Evolutionary conservation across 306 rosid genomes (phyloP).

Genomic region (Pterocarpus santalinus): DNA sequence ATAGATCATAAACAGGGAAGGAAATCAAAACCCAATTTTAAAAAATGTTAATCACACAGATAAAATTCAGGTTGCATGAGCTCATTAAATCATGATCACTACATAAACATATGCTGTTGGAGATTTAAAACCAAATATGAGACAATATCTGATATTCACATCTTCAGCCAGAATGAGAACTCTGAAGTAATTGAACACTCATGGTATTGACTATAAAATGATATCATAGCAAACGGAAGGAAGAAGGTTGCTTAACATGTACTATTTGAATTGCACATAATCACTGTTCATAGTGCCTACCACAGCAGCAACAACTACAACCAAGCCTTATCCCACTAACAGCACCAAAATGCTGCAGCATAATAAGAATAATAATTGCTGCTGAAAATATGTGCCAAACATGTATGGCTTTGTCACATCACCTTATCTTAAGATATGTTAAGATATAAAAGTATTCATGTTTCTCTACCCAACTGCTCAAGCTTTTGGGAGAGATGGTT

Average conservation of each 20-base stretch:
- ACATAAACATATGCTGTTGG: not conserved
- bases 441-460: too few relatives aligned
- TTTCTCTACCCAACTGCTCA: too few relatives aligned
- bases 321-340: too few relatives aligned
- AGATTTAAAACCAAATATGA: not conserved
- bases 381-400: not conserved
- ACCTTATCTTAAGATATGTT: not conserved
- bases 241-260: too few relatives aligned
- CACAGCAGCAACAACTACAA: not conserved
- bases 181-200: not conserved
- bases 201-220: constrained; percentile 4
- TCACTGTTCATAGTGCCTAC: not conserved
- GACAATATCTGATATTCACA: not conserved
- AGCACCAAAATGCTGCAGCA: not conserved
- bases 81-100: not conserved
- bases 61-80: constrained; percentile 31
- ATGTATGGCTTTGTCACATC: not conserved
- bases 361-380: not conserved
- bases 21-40: constrained; percentile 20
- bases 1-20: constrained; percentile 13
- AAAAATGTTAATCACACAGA: not conserved
- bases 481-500: too few relatives aligned
- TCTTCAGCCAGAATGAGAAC: not conserved
- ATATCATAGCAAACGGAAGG: too few relatives aligned
- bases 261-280: too few relatives aligned